A percentile compares a stretch with the other conserved stretches of the same genome.
Conservation (phyloP, 2,329 filamentous ascomycete species). For the Trichoderma simmonsii region DNA sequence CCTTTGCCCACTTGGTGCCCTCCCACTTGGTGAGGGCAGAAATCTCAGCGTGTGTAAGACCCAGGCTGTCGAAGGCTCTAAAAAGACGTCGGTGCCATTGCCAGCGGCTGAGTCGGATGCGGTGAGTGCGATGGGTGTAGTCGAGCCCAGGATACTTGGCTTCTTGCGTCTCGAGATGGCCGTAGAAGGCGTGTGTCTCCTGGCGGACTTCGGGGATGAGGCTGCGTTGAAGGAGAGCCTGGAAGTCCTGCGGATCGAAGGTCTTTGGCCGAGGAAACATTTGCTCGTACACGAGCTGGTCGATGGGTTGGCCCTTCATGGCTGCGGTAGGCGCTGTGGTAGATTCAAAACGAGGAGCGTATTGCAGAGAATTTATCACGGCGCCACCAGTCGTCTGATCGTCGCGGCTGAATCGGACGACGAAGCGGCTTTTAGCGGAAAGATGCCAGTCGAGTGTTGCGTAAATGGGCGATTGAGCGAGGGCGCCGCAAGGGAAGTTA, state of each 20-base stretch:
- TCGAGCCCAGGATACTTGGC: constrained; percentile 79
- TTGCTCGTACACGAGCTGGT: constrained; percentile 69
- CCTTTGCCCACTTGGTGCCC: constrained; percentile 78
- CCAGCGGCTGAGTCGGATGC: constrained; percentile 73
- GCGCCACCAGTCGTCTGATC: background rate
- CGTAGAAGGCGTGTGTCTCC: constrained; percentile 75
- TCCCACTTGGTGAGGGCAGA: constrained; percentile 74
- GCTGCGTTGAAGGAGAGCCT: constrained; percentile 64
- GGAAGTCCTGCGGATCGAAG: constrained; percentile 69
- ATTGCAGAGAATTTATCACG: background rate
- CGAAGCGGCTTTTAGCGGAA: background rate
- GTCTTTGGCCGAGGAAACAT: constrained; percentile 68
- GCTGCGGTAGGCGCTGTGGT: constrained; percentile 26
- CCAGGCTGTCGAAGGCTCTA: constrained; percentile 67
- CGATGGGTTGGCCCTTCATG: constrained; percentile 71
- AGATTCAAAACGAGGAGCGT: background rate
- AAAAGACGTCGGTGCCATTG: constrained; percentile 74
- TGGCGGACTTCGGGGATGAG: constrained; percentile 75
- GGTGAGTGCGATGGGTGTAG: constrained; percentile 70
- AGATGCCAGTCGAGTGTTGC: background rate
- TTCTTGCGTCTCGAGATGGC: constrained; percentile 74
- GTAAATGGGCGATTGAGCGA: background rate
- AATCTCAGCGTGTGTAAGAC: constrained; percentile 68
- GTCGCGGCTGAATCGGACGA: background rate
- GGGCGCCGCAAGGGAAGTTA: background rate